These are phyloP conservation scores for Macrophomina pseudophaseolina DNA, from an alignment of 2,329 filamentous ascomycete genomes.

Conservation along the genomic window DNA sequence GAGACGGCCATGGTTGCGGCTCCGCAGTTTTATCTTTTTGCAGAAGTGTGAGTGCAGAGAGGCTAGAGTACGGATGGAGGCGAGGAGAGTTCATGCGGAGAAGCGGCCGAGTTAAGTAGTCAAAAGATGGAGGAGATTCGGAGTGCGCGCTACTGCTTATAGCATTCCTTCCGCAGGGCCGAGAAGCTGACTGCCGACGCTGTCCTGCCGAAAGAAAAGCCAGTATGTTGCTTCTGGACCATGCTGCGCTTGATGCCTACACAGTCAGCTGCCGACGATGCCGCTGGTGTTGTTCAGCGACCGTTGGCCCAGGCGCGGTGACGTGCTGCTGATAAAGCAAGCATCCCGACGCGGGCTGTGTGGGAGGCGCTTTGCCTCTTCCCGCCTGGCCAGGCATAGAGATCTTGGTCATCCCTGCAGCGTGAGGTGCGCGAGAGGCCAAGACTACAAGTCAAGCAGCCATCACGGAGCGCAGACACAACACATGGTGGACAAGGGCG, in stretches of 20 bases:
- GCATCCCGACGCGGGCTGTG: not conserved
- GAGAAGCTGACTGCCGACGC: no score
- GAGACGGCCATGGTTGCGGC: constrained; percentile 48
- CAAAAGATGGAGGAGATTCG: no score
- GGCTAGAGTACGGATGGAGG: not conserved
- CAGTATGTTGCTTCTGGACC: not conserved
- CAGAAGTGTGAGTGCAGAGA: not conserved
- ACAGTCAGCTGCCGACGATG: not conserved
- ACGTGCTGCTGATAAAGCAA: constrained; percentile 6
- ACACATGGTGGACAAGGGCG: no score
- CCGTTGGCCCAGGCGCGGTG: not conserved
- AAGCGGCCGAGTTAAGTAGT: not conserved
- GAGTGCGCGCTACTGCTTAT: no score
- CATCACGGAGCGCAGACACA: no score
- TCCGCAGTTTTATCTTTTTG: not conserved
- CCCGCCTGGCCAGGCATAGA: not conserved
- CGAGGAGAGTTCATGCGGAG: no score
- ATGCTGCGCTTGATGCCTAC: not conserved
- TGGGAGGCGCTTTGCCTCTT: not conserved
- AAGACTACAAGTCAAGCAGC: no score
- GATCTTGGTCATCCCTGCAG: not conserved
- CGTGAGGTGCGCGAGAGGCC: no score
- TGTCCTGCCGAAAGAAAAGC: no score
- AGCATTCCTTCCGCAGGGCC: no score
- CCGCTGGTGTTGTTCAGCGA: not conserved